Evolutionary conservation across 768 basidiomycete genomes (phyloP), one percentile per base, ranked within the genome.

Genomic region (Clitopilus hobsonii): DNA sequence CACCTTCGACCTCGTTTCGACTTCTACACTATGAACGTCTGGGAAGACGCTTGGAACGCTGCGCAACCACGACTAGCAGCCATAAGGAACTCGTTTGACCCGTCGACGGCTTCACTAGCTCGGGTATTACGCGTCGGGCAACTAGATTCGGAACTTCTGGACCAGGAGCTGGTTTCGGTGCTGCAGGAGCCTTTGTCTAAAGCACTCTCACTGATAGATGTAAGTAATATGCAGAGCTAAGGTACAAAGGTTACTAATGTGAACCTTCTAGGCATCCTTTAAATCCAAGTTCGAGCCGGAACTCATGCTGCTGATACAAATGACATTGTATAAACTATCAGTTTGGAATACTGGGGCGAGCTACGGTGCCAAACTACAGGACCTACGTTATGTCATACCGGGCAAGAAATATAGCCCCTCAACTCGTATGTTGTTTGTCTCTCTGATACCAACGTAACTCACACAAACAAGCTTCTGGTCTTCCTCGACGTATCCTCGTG

Each of bases 131-230:
- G 94, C 41, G 93, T 98, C 49, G 89, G 90, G 6, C 91, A 96
- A 69, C 83, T 98, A 52, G 96, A 98, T 68, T 85, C 95, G 2
- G 88, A 93, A 61, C 77, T 95, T 22, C 79, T 98, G 49, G 96
- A 98, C 72, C 83, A 86, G 60, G 94, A 97, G 58, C 81, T 98
- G 16, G 83, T 89, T 27, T 80, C 85, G 25, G 72, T 97, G 56
- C 77, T 98, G 27, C 84, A 83, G 63, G 90, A 90, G 53, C 94
- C 94, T n/a, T 68, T 98, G 49, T 74, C 76, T 58, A 88, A 81
- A 56, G 85, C 94, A 1, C 69, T 96, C 20, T 76, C 80, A 23
- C 71, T 85, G 13, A 72, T 91, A 50, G 81, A 82, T 60, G 92
- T 93, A 69, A 58, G 84, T 69, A 13, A 27, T 13, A 18, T 41